Base-by-base conservation (phyloP, 495 filamentous ascomycete species). In the Lasiosphaeris hirsuta region DNA sequence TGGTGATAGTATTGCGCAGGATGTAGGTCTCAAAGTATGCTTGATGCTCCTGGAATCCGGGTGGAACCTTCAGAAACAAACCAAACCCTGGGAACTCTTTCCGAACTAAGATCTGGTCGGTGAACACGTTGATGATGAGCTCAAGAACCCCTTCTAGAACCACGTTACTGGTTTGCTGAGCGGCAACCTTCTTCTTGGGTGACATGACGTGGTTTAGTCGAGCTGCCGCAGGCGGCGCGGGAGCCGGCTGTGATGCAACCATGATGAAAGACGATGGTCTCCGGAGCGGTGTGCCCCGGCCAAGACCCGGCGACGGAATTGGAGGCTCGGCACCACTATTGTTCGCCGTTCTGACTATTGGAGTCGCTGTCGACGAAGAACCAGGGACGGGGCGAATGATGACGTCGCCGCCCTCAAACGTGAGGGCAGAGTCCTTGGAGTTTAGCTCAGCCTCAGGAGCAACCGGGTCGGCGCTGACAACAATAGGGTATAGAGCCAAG, bases 11-110 rank as follows among this genome's bases (percentile, higher is more conserved):
- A 52, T 86, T 87, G 35, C 83, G 82, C 13, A 97, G 77, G 10
- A 97, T 69, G 72, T 93, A 97, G 0, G 95, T 95, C 68, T 92
- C 90, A 64, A 97, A 96, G 67, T 90, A 93, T 5, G 92, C 91
- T 60, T 96, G 92, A 61, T 97, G 89, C 64, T 97, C 93, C 63
- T 90, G 81, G 65, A 93, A 96, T 1, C 93, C 91, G 4, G 94
- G 88, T 2, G 94, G 94, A 1, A 92, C 84, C 67, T 94, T 96
- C n/a, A 90, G 73, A 63, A 90, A 94, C 30, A 97, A 72, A 0
- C 90, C 90, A 51, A 98, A 87, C 2, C 95, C 93, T 2, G 88
- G 78, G 64, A 97, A 98, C 30, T 98, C 92, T 69, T 96, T 93
- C 35, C 89, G 84, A 36, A 81, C 78, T 40, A 96, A 77, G 0